Conservation (phyloP, 2,329 filamentous ascomycete species). For the Bimuria novae-zelandiae region DNA sequence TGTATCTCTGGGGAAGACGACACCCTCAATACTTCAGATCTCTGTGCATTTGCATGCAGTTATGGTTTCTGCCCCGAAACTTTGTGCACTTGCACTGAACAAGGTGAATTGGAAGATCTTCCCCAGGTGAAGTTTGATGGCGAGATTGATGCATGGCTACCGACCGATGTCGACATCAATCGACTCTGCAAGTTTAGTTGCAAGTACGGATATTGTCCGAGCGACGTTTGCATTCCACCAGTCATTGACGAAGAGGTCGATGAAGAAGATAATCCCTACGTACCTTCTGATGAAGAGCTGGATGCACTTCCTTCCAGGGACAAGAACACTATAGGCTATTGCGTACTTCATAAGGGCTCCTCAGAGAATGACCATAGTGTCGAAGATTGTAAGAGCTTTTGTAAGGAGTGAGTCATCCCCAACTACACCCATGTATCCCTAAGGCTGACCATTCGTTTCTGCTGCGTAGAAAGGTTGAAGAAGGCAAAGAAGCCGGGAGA, state of each 20-base stretch:
- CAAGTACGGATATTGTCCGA: constrained; percentile 4
- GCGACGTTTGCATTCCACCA: background rate
- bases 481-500: constrained; percentile 7
- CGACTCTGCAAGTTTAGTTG: constrained; percentile 9
- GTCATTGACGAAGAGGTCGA: background rate
- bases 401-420: background rate
- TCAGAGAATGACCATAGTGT: background rate
- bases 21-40: constrained; percentile 3
- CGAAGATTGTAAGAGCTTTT: background rate
- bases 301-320: background rate
- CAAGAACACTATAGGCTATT: background rate
- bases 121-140: background rate
- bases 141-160: background rate
- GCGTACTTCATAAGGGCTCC: background rate
- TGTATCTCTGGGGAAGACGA: constrained; percentile 4
- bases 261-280: background rate
- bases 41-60: constrained; percentile 9
- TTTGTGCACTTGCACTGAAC: constrained; percentile 1
- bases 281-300: background rate
- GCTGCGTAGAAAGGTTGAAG: background rate
- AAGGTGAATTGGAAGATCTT: background rate
- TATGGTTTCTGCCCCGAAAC: constrained; percentile 9
- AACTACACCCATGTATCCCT: background rate
- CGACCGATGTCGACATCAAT: constrained; percentile 6
- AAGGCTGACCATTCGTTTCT: background rate